Evolutionary conservation across 805 yeast genomes (phyloP).

Genomic region (Candida tammaniensis): DNA sequence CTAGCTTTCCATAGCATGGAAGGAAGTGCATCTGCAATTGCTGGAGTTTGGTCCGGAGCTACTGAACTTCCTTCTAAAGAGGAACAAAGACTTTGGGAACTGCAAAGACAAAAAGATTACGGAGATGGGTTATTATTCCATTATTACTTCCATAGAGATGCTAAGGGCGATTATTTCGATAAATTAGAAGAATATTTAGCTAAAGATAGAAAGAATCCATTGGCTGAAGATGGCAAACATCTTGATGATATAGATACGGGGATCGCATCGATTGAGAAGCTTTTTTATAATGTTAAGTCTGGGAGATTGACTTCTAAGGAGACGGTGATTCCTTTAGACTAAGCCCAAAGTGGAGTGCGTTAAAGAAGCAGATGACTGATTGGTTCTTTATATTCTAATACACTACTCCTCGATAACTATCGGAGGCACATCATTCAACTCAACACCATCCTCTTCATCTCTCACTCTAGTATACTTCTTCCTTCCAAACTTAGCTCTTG

Average conservation of each 20-base stretch:
- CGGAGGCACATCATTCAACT: no score
- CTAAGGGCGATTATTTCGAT: constrained; percentile 26
- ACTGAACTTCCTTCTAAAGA: constrained; percentile 36
- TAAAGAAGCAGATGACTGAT: no score
- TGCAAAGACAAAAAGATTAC: constrained; percentile 17
- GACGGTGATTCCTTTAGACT: constrained; percentile 11
- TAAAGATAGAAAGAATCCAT: constrained; percentile 29
- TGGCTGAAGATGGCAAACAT: constrained; percentile 20
- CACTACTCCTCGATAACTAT: no score
- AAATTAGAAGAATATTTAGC: constrained; percentile 23
- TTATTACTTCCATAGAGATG: constrained; percentile 26
- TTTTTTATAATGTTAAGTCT: constrained; percentile 23
- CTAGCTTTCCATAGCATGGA: constrained; percentile 51
- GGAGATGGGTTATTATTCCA: constrained; percentile 28
- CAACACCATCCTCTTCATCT: not conserved
- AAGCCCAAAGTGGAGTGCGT: no score
- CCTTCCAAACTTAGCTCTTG: constrained; percentile 8
- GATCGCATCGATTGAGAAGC: constrained; percentile 15
- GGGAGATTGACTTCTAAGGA: constrained; percentile 18
- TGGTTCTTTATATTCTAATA: no score
- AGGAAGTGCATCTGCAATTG: constrained; percentile 50
- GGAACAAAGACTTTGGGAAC: constrained; percentile 38
- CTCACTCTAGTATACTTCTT: constrained; percentile 1
- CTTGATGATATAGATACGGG: constrained; percentile 23
- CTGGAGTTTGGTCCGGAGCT: constrained; percentile 52